These are phyloP conservation scores for Phytophthora syringae DNA, from an alignment of 352 stramenopile species.

Conservation along the genomic window DNA sequence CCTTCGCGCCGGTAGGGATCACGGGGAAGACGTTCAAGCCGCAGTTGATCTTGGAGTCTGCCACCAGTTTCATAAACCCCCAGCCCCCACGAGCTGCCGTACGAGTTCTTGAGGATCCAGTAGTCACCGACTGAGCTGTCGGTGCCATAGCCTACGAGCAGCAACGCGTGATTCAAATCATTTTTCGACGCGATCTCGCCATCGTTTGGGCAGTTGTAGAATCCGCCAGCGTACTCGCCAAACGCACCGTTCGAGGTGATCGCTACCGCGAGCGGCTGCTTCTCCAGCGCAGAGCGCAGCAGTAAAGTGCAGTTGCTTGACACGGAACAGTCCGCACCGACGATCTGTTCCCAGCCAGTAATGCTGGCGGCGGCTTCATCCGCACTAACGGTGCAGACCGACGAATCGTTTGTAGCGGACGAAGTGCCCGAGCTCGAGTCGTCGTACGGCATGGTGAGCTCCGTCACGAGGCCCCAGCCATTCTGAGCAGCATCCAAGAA, in stretches of 20 bases:
- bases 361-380: conserved; percentile 73
- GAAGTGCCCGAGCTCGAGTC: conserved; percentile 48
- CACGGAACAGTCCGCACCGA: conserved; percentile 60
- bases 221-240: conserved; percentile 70
- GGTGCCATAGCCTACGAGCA: conserved; percentile 81
- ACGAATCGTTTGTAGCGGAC: conserved; percentile 34
- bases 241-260: conserved; percentile 80
- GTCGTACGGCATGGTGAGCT: conserved; percentile 79
- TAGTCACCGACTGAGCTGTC: conserved; percentile 68
- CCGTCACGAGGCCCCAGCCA: conserved; percentile 66
- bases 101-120: conserved; percentile 89
- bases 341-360: conserved; percentile 69
- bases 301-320: conserved; percentile 63
- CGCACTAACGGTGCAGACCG: conserved; percentile 39
- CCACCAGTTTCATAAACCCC: conserved; percentile 72
- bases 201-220: conserved; percentile 79
- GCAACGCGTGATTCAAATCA: conserved; percentile 77
- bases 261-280: conserved; percentile 76
- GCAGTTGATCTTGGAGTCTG: conserved; percentile 79
- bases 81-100: conserved; percentile 72
- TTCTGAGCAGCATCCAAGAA: conserved; percentile 79
- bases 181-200: conserved; percentile 69
- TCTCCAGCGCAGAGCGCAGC: conserved; percentile 60
- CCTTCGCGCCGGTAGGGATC: conserved; percentile 62
- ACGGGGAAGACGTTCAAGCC: conserved; percentile 84